A percentile compares a stretch with the other conserved stretches of the same genome.
phyloP scores from a whole-genome alignment of 1,284 basidiomycete species.

The Tylopilus orsonianus region DNA sequence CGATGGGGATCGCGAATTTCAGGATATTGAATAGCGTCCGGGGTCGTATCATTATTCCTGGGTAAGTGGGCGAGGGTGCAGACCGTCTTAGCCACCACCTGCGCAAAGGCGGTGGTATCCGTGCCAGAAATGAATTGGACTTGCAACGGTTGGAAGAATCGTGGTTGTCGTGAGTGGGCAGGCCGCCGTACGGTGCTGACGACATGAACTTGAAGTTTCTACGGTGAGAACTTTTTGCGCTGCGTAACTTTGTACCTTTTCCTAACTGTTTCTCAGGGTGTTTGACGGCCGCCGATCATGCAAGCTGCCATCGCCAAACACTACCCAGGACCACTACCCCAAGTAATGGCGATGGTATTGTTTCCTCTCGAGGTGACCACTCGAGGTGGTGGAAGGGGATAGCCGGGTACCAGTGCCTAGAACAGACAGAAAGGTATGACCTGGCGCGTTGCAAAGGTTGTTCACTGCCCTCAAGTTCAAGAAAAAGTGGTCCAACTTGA shows the following conservation, averaged over 20 bases:
- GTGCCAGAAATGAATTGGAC: neutral
- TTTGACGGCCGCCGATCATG: no score
- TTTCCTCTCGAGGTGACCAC: no score
- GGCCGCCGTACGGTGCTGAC: constrained; percentile 9
- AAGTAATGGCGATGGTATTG: no score
- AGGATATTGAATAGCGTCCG: constrained; percentile 25
- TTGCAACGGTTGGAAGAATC: constrained; percentile 2
- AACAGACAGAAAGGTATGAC: no score
- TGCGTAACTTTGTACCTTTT: no score
- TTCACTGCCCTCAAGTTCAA: no score
- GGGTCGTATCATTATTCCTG: constrained; percentile 11
- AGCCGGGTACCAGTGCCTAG: no score
- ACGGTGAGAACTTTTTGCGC: neutral
- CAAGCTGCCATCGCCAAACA: no score
- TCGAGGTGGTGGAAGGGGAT: no score
- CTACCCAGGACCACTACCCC: no score
- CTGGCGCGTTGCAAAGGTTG: no score
- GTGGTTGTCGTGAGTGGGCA: constrained; percentile 19
- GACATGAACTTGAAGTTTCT: constrained; percentile 10
- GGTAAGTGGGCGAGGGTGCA: neutral
- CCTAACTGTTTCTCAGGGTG: neutral
- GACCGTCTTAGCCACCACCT: constrained; percentile 11
- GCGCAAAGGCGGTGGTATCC: constrained; percentile 1
- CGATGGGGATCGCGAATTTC: constrained; percentile 29
- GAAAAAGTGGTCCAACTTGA: no score